A percentile compares a stretch with the other conserved stretches of the same genome.
These are phyloP conservation scores for Pleomassaria siparia DNA, from an alignment of 2,329 filamentous ascomycete species.

Conservation along the genomic window DNA sequence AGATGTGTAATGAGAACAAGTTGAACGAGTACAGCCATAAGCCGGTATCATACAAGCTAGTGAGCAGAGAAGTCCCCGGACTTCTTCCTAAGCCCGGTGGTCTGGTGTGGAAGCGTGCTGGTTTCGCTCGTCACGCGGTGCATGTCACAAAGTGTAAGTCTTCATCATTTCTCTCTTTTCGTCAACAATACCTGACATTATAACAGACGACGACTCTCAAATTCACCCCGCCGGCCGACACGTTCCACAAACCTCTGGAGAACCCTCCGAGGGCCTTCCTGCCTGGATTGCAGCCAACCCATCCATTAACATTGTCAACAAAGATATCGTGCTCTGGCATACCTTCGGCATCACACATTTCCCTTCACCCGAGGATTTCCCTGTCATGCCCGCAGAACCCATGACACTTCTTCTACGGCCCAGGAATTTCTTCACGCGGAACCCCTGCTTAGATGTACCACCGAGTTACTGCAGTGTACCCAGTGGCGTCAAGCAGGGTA, in stretches of 20 bases:
- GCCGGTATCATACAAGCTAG: constrained; percentile 83
- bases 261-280: constrained; percentile 71
- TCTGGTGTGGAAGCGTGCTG: constrained; percentile 85
- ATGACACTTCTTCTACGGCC: constrained; percentile 80
- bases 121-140: constrained; percentile 82
- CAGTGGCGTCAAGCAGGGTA: constrained; percentile 62
- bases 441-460: constrained; percentile 79
- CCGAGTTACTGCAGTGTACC: constrained; percentile 74
- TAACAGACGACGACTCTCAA: constrained; percentile 72
- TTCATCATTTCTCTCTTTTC: not conserved
- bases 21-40: constrained; percentile 86
- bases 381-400: constrained; percentile 80
- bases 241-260: constrained; percentile 83
- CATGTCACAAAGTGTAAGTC: constrained; percentile 84
- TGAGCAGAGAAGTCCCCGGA: constrained; percentile 78
- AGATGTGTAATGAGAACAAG: constrained; percentile 81
- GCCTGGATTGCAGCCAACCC: constrained; percentile 74
- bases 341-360: constrained; percentile 92
- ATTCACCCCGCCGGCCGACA: constrained; percentile 84
- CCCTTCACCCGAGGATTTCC: constrained; percentile 86
- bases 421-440: constrained; percentile 78
- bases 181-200: constrained; percentile 9
- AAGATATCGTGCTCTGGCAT: constrained; percentile 89
- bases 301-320: constrained; percentile 70
- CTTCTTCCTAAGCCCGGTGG: constrained; percentile 79